A percentile compares a stretch with the other conserved stretches of the same genome.
Conservation (phyloP, 2,329 filamentous ascomycete species). For the Zarea fungicola region DNA sequence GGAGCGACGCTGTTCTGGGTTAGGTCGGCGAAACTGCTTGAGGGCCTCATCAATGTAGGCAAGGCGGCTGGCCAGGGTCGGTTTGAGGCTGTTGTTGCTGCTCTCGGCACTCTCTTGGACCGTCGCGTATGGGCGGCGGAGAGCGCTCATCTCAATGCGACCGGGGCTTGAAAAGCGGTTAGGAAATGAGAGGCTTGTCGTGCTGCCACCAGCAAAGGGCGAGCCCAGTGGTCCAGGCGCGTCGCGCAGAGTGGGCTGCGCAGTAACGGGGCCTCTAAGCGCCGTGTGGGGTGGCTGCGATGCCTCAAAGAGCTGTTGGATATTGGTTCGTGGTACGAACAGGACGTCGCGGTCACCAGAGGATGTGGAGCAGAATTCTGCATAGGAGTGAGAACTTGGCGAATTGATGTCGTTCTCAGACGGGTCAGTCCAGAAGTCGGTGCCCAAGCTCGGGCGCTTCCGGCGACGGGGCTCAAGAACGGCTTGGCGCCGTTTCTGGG, state of each 20-base stretch:
- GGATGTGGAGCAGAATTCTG: slow-evolving; percentile 31
- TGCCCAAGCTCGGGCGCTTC: slow-evolving; percentile 50
- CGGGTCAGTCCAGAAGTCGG: slow-evolving; percentile 49
- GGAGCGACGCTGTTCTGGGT: slow-evolving; percentile 37
- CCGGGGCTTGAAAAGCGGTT: slow-evolving; percentile 46
- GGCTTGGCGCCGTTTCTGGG: slow-evolving; percentile 49
- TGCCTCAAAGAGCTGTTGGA: slow-evolving; percentile 35
- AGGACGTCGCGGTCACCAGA: slow-evolving; percentile 31
- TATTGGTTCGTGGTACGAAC: slow-evolving; percentile 37
- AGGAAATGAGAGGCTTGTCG: slow-evolving; percentile 59
- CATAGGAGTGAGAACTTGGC: slow-evolving; percentile 18
- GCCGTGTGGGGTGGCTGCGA: slow-evolving; percentile 12
- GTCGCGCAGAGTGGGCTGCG: slow-evolving; percentile 23
- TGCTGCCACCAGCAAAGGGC: slow-evolving; percentile 46
- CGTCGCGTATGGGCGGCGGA: slow-evolving; percentile 52
- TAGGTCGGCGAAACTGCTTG: slow-evolving; percentile 46
- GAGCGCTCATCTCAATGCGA: slow-evolving; percentile 38
- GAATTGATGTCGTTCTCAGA: slow-evolving; percentile 22
- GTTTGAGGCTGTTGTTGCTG: slow-evolving; percentile 30
- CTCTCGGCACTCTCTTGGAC: slow-evolving; percentile 40
- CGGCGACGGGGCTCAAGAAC: slow-evolving; percentile 41
- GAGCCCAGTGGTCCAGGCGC: slow-evolving; percentile 50
- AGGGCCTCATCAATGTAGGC: slow-evolving; percentile 56
- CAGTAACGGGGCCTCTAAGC: slow-evolving; percentile 11
- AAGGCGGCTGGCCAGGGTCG: slow-evolving; percentile 45